phyloP scores from a whole-genome alignment of 805 yeast genomes.

The Saturnispora ahearnii region DNA sequence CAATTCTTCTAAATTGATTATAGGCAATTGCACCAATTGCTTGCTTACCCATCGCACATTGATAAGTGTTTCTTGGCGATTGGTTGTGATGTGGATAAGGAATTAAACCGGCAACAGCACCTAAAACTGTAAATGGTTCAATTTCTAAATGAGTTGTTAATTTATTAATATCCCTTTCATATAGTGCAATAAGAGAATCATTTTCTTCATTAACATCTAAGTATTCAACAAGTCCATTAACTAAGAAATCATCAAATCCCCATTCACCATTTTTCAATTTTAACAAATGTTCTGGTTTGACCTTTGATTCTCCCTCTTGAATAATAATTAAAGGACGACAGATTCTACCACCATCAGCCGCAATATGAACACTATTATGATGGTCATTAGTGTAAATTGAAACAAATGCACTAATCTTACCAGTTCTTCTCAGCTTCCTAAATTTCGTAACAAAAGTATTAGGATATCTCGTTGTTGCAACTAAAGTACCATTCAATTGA shows the following conservation, averaged over 20 bases:
- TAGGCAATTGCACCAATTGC: conserved; percentile 99
- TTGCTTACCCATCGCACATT: conserved; percentile 97
- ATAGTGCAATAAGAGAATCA: conserved; percentile 84
- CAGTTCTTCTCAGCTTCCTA: conserved; percentile 72
- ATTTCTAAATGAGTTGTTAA: conserved; percentile 85
- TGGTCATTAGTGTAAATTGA: conserved; percentile 86
- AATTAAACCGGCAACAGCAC: conserved; percentile 88
- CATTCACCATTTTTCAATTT: conserved; percentile 58
- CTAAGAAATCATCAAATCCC: conserved; percentile 86
- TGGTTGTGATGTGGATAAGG: conserved; percentile 92
- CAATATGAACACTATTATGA: conserved; percentile 90
- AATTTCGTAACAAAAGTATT: conserved; percentile 71
- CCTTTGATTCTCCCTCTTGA: conserved; percentile 59
- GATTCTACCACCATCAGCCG: conserved; percentile 97
- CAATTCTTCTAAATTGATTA: conserved; percentile 92
- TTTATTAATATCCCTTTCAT: conserved; percentile 54
- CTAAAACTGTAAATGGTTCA: conserved; percentile 87
- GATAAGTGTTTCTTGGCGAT: conserved; percentile 87
- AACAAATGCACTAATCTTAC: conserved; percentile 81
- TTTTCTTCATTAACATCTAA: conserved; percentile 96
- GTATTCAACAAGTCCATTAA: conserved; percentile 84
- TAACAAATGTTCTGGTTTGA: conserved; percentile 59
- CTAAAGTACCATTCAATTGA: conserved; percentile 85
- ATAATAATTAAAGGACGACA: conserved; percentile 94
- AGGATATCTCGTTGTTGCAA: conserved; percentile 86